Percentiles rank a stretch among this genome's conserved stretches.
Conservation (phyloP, 352 stramenopile species). For the Phytopythium montanum region DNA sequence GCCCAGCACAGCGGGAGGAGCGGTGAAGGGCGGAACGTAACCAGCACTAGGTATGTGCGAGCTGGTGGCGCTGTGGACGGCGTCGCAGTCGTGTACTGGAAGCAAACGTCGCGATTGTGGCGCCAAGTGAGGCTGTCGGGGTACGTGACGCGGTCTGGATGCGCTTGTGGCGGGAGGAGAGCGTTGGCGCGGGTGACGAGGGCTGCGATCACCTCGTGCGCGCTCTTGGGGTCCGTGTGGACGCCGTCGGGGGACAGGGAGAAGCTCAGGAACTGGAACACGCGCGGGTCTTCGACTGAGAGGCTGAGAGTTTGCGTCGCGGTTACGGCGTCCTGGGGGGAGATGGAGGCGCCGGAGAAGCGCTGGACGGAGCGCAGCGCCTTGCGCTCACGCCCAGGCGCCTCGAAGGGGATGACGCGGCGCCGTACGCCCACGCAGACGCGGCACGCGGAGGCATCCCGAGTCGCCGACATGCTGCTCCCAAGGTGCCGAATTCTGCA, state of each 20-base stretch:
- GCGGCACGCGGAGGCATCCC: background rate
- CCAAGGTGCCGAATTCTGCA: background rate
- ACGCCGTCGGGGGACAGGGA: slow-evolving; percentile 19
- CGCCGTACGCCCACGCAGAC: slow-evolving; percentile 32
- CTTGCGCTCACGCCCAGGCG: slow-evolving; percentile 26
- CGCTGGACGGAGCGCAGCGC: slow-evolving; percentile 18
- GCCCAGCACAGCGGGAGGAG: slow-evolving; percentile 55
- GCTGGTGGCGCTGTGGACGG: background rate
- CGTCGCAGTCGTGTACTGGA: slow-evolving; percentile 16
- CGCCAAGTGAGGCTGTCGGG: background rate
- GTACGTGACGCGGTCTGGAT: background rate
- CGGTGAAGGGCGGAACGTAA: slow-evolving; percentile 43
- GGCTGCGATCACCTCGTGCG: slow-evolving; percentile 16
- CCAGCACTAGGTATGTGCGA: slow-evolving; percentile 21
- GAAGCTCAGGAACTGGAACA: slow-evolving; percentile 35
- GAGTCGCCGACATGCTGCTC: background rate
- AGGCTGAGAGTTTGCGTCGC: slow-evolving; percentile 15
- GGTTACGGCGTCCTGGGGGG: background rate
- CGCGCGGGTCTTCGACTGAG: slow-evolving; percentile 26
- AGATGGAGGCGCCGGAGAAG: background rate
- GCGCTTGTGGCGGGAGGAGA: background rate
- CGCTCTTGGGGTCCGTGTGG: slow-evolving; percentile 19
- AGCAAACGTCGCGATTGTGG: slow-evolving; percentile 16
- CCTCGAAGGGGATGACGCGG: slow-evolving; percentile 39
- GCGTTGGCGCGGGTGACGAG: background rate